These are phyloP conservation scores for Ogataea hybrid DNA, from an alignment of 1,139 yeast species.

Conservation along the genomic window DNA sequence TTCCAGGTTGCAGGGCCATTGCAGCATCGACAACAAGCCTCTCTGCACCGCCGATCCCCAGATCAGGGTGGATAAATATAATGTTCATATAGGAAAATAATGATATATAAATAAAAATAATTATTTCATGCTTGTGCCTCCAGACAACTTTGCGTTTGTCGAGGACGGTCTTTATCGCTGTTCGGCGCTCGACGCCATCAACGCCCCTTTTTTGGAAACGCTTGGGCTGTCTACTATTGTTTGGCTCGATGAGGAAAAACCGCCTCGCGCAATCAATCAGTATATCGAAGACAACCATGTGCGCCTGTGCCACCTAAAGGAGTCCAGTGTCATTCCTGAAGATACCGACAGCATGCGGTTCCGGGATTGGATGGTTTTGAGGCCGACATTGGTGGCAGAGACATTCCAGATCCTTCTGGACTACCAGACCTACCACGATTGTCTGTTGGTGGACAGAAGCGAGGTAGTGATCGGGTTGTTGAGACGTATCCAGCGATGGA, in stretches of 20 bases:
- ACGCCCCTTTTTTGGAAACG: conserved; percentile 66
- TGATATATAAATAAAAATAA: conserved; percentile 18
- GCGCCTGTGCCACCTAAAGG: conserved; percentile 41
- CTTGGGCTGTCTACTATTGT: conserved; percentile 55
- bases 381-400: conserved; percentile 52
- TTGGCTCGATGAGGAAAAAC: conserved; percentile 70
- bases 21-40: conserved; percentile 95
- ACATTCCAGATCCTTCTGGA: conserved; percentile 64
- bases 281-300: conserved; percentile 45
- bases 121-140: conserved; percentile 60
- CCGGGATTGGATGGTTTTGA: conserved; percentile 73
- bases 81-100: conserved; percentile 37
- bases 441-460: conserved; percentile 75
- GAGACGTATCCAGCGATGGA: conserved; percentile 86
- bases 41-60: conserved; percentile 98
- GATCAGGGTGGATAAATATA: conserved; percentile 93
- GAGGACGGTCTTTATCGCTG: conserved; percentile 71
- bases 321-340: conserved; percentile 23
- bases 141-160: conserved; percentile 75
- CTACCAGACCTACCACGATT: conserved; percentile 55
- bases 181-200: conserved; percentile 56
- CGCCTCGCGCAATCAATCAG: conserved; percentile 49
- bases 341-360: conserved; percentile 26
- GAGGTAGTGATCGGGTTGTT: conserved; percentile 78
- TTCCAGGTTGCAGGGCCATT: conserved; percentile 74